Conservation (phyloP, 305 asterid species). For the Solanum hybrid region DNA sequence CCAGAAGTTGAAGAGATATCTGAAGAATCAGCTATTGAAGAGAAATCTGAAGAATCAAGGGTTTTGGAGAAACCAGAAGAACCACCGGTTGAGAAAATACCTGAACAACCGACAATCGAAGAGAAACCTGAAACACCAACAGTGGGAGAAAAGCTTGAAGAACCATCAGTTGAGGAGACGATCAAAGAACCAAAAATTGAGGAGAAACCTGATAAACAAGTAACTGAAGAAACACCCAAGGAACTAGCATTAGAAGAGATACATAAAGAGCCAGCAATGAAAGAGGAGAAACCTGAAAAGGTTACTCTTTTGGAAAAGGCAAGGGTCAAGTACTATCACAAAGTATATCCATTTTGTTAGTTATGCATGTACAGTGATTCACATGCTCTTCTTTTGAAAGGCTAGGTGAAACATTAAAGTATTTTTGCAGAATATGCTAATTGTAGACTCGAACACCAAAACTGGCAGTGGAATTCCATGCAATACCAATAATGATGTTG, state of each 20-base stretch:
- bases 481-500: neutral
- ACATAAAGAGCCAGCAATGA: neutral
- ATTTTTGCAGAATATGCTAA: neutral
- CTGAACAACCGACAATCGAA: neutral
- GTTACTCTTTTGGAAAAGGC: neutral
- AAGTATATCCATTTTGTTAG: no score
- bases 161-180: neutral
- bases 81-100: neutral
- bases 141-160: neutral
- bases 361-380: no score
- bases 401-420: neutral
- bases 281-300: neutral
- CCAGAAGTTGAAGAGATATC: neutral
- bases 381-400: neutral
- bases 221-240: neutral
- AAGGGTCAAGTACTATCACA: neutral
- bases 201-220: neutral
- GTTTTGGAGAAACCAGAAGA: neutral
- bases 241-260: neutral
- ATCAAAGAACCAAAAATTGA: neutral
- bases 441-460: neutral
- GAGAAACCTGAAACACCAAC: neutral
- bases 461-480: neutral
- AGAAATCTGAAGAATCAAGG: neutral
- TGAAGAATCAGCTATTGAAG: neutral